A percentile compares a stretch with the other conserved stretches of the same genome.
Evolutionary conservation across 2,329 filamentous ascomycete genomes (phyloP).

Genomic region (Trematosphaeria pertusa): DNA sequence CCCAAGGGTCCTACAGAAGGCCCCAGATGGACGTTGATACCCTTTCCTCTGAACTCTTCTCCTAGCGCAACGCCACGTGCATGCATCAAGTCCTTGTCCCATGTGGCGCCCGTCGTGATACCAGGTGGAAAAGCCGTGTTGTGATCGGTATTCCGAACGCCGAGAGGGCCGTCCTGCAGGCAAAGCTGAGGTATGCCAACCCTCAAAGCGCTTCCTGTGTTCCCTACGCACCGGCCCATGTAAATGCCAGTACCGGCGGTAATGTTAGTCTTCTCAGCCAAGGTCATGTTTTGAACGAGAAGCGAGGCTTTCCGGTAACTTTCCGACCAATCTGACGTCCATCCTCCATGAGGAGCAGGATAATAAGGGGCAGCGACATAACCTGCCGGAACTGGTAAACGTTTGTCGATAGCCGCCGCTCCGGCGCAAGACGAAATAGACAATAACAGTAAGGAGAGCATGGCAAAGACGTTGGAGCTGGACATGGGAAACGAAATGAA

Average conservation of each 20-base stretch:
- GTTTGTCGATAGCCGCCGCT: constrained; percentile 37
- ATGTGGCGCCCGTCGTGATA: constrained; percentile 78
- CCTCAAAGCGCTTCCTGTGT: constrained; percentile 73
- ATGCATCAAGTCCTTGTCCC: constrained; percentile 75
- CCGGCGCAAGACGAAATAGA: constrained; percentile 27
- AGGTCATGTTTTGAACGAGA: constrained; percentile 76
- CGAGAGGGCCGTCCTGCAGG: constrained; percentile 71
- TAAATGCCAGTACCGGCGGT: constrained; percentile 74
- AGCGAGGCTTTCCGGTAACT: constrained; percentile 73
- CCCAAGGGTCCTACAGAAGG: constrained; percentile 75
- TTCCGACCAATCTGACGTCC: constrained; percentile 70
- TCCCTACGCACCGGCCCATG: constrained; percentile 77
- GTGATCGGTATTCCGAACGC: constrained; percentile 75
- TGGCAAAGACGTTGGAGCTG: constrained; percentile 17
- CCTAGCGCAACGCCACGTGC: constrained; percentile 72
- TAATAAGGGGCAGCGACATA: constrained; percentile 67
- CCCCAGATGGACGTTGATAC: constrained; percentile 73
- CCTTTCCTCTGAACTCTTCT: constrained; percentile 75
- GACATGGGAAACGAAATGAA: constrained; percentile 8
- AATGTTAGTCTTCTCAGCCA: constrained; percentile 82
- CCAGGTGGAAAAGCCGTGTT: constrained; percentile 80
- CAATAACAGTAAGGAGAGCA: constrained; percentile 30
- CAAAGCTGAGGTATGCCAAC: constrained; percentile 73
- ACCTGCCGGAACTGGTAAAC: constrained; percentile 40
- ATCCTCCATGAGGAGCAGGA: constrained; percentile 75